Percentiles rank a stretch among this genome's conserved stretches.
Evolutionary conservation across 495 filamentous ascomycete species (phyloP).

Genomic region (Usnea hakonensis): DNA sequence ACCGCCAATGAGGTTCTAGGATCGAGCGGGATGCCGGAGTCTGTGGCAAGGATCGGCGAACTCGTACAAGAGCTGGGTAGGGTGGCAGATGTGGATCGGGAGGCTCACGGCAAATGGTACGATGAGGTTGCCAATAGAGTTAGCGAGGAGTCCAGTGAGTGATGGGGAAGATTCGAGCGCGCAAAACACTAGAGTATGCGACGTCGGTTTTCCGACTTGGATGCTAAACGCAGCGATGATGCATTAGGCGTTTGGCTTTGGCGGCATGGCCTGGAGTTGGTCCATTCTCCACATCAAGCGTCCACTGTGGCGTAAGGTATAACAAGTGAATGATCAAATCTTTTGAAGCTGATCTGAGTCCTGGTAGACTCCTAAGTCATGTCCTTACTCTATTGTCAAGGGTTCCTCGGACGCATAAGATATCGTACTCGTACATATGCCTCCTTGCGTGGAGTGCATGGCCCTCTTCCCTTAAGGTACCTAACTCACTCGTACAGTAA

Average conservation of each 20-base stretch:
- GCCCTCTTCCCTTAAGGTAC: no score
- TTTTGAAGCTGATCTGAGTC: neutral
- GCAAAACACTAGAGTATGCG: neutral
- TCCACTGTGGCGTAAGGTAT: neutral
- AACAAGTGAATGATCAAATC: neutral
- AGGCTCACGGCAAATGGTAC: slow-evolving; percentile 73
- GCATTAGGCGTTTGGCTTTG: neutral
- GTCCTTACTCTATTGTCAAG: neutral
- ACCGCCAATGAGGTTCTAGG: slow-evolving; percentile 79
- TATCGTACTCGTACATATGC: no score
- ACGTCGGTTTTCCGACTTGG: neutral
- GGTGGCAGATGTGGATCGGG: slow-evolving; percentile 71
- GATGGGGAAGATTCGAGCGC: slow-evolving; percentile 13
- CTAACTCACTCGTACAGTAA: no score
- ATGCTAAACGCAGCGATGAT: neutral
- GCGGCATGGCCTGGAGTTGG: neutral
- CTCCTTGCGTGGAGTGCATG: no score
- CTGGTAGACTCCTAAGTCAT: neutral
- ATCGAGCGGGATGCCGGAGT: slow-evolving; percentile 75
- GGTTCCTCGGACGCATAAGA: no score
- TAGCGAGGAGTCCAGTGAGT: slow-evolving; percentile 8
- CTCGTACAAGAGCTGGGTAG: slow-evolving; percentile 71
- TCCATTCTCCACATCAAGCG: neutral
- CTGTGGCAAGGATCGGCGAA: slow-evolving; percentile 73
- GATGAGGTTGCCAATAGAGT: slow-evolving; percentile 45